Percentiles rank a stretch among this genome's conserved stretches.
phyloP scores from a whole-genome alignment of 352 stramenopile genomes.

The Pythium sukuiense region DNA sequence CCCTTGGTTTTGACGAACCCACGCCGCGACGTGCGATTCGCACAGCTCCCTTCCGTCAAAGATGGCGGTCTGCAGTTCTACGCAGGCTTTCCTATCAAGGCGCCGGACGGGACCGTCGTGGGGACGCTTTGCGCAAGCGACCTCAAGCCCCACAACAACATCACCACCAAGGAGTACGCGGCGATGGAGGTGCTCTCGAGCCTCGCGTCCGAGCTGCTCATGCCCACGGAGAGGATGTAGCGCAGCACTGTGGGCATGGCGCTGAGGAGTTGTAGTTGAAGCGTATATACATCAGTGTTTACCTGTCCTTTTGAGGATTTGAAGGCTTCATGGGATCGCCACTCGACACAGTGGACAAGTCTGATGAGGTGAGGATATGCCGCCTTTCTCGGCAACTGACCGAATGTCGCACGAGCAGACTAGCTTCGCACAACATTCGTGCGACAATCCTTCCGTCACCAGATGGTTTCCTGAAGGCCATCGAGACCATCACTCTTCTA shows the following conservation, averaged over 20 bases:
- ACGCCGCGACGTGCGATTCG: constrained; percentile 55
- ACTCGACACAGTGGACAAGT: no score
- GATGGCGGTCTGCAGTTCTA: constrained; percentile 60
- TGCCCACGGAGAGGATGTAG: neutral
- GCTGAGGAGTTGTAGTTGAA: no score
- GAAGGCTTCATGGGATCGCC: no score
- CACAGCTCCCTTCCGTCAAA: constrained; percentile 39
- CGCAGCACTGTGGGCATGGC: no score
- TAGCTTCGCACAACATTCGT: neutral
- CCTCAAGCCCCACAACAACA: constrained; percentile 43
- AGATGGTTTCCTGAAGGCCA: neutral
- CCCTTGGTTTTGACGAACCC: constrained; percentile 61
- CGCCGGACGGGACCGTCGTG: constrained; percentile 41
- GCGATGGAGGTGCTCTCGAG: constrained; percentile 58
- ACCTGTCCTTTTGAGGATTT: no score
- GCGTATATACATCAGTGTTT: no score
- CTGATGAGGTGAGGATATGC: no score
- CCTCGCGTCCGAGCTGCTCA: constrained; percentile 41
- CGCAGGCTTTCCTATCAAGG: constrained; percentile 52
- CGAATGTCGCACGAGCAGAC: neutral
- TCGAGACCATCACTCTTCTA: constrained; percentile 9
- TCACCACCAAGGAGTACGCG: constrained; percentile 63
- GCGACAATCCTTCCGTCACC: neutral
- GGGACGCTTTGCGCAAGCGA: constrained; percentile 44
- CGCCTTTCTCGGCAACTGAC: neutral